Evolutionary conservation across 2,329 filamentous ascomycete species (phyloP).

Genomic region (Fulvia fulva): DNA sequence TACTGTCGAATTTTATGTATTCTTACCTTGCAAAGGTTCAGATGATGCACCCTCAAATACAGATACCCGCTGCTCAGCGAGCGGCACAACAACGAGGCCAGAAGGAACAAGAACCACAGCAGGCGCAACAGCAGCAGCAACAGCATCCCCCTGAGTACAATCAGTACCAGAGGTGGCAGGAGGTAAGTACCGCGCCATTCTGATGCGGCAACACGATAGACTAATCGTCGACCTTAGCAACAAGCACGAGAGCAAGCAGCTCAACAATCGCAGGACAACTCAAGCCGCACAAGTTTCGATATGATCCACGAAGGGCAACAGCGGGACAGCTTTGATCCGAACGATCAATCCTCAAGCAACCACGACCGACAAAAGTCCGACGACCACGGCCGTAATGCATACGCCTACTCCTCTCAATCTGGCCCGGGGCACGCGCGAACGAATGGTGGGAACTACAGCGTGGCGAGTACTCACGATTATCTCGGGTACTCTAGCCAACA

Average conservation of each 20-base stretch:
- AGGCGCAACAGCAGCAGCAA: slow-evolving; percentile 18
- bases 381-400: slow-evolving; percentile 22
- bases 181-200: slow-evolving; percentile 27
- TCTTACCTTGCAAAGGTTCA: slow-evolving; percentile 97
- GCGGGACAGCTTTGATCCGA: slow-evolving; percentile 8
- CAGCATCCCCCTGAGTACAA: slow-evolving; percentile 32
- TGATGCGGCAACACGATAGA: not conserved
- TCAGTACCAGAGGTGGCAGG: slow-evolving; percentile 37
- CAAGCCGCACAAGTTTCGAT: slow-evolving; percentile 22
- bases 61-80: slow-evolving; percentile 70
- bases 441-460: slow-evolving; percentile 28
- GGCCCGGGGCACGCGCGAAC: slow-evolving; percentile 6
- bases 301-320: slow-evolving; percentile 21
- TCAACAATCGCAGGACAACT: slow-evolving; percentile 14
- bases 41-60: slow-evolving; percentile 95
- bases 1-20: slow-evolving; percentile 99
- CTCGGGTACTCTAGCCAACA: slow-evolving; percentile 32
- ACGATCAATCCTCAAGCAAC: slow-evolving; percentile 12
- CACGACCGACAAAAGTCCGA: slow-evolving; percentile 24
- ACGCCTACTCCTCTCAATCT: slow-evolving; percentile 14
- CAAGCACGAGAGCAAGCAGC: slow-evolving; percentile 29
- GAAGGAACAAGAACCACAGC: slow-evolving; percentile 25
- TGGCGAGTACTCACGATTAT: slow-evolving; percentile 33
- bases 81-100: slow-evolving; percentile 35
- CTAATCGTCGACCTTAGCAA: slow-evolving; percentile 20